A percentile compares a stretch with the other conserved stretches of the same genome.
Evolutionary conservation across 352 stramenopile genomes (phyloP).

Genomic region (Globisporangium carolinianum): DNA sequence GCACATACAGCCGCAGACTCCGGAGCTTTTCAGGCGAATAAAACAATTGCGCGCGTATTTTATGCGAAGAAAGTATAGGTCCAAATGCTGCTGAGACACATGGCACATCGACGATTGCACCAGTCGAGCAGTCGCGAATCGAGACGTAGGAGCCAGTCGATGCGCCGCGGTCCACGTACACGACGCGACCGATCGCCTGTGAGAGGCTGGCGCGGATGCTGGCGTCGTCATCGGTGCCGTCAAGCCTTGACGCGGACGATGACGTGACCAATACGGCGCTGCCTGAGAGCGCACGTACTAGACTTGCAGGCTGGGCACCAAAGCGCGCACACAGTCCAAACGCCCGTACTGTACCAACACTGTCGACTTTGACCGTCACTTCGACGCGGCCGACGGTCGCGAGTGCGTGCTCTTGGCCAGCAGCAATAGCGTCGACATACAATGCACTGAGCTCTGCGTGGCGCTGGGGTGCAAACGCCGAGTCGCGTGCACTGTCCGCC

Average conservation of each 20-base stretch:
- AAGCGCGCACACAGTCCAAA: constrained; percentile 50
- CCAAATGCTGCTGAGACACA: constrained; percentile 54
- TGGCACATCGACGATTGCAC: constrained; percentile 41
- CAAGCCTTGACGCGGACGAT: background rate
- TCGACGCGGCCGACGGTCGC: constrained; percentile 38
- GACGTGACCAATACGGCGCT: constrained; percentile 12
- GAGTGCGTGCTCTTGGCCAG: constrained; percentile 58
- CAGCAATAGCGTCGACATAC: constrained; percentile 36
- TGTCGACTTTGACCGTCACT: constrained; percentile 26
- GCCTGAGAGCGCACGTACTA: constrained; percentile 34
- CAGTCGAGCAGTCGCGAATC: constrained; percentile 18
- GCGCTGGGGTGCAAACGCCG: constrained; percentile 36
- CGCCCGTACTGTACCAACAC: background rate
- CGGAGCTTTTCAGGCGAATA: constrained; percentile 61
- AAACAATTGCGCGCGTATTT: constrained; percentile 38
- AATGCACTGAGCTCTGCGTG: constrained; percentile 40
- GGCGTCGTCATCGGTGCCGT: no score
- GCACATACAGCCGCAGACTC: constrained; percentile 55
- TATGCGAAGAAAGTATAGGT: background rate
- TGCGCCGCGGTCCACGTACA: constrained; percentile 49
- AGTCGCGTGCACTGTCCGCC: constrained; percentile 38
- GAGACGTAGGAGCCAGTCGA: constrained; percentile 52
- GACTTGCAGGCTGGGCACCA: constrained; percentile 31
- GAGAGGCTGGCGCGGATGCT: constrained; percentile 23
- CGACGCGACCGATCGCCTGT: constrained; percentile 40